phyloP scores from a whole-genome alignment of 345 rosid species.

The Punica granatum region DNA sequence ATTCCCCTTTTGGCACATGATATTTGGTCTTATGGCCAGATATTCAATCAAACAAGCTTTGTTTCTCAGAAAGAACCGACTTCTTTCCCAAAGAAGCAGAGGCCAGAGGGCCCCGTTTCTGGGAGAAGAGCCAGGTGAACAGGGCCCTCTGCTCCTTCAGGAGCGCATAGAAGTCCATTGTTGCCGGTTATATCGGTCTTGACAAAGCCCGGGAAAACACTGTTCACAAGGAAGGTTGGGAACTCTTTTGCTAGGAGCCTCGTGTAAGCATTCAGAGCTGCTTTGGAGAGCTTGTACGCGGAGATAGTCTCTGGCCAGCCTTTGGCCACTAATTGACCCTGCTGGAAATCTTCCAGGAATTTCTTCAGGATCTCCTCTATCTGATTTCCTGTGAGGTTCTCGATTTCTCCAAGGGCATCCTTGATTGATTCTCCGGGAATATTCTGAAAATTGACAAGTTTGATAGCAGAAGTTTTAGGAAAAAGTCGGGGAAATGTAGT shows the following conservation, averaged over 20 bases:
- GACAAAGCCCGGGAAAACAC: constrained; percentile 24
- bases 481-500: too few relatives aligned
- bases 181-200: constrained; percentile 24
- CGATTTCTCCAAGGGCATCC: too few relatives aligned
- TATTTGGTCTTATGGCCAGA: too few relatives aligned
- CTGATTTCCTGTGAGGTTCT: constrained; percentile 14
- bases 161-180: constrained; percentile 2
- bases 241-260: too few relatives aligned
- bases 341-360: constrained; percentile 20
- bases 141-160: constrained; percentile 10
- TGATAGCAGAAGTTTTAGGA: too few relatives aligned
- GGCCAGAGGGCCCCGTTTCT: constrained; percentile 19
- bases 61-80: neutral
- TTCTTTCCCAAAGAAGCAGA: constrained; percentile 14
- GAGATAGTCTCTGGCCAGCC: constrained; percentile 15
- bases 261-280: too few relatives aligned
- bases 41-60: too few relatives aligned
- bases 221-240: constrained; percentile 14
- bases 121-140: constrained; percentile 17
- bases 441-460: too few relatives aligned
- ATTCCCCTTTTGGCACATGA: too few relatives aligned
- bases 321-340: constrained; percentile 10
- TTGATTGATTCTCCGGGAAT: too few relatives aligned
- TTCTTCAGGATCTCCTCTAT: constrained; percentile 17
- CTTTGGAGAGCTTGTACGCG: too few relatives aligned